Evolutionary conservation across 2,329 filamentous ascomycete genomes (phyloP).

Genomic region (Aureobasidium sp.): DNA sequence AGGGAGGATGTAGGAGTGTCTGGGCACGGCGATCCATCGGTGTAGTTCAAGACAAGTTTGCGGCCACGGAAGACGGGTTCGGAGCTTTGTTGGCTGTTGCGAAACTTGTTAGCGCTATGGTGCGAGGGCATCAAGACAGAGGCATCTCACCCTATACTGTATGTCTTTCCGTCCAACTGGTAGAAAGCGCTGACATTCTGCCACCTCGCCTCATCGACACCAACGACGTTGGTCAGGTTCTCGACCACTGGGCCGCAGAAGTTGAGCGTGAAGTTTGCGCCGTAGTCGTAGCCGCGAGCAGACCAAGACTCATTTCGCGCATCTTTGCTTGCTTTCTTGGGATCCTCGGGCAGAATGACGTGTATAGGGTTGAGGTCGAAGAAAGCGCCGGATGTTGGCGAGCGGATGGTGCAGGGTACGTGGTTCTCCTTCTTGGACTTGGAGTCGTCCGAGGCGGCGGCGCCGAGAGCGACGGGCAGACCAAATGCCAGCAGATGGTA

Average conservation of each 20-base stretch:
- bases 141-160: constrained; percentile 60
- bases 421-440: constrained; percentile 28
- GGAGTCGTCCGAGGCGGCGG: constrained; percentile 27
- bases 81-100: constrained; percentile 44
- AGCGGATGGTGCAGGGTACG: constrained; percentile 53
- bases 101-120: not conserved
- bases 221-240: constrained; percentile 38
- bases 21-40: constrained; percentile 40
- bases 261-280: constrained; percentile 74
- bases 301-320: constrained; percentile 52
- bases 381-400: constrained; percentile 51
- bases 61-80: constrained; percentile 53
- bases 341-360: constrained; percentile 37
- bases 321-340: constrained; percentile 38
- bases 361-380: constrained; percentile 54
- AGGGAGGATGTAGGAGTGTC: constrained; percentile 17
- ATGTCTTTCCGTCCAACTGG: constrained; percentile 53
- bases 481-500: constrained; percentile 27
- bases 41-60: constrained; percentile 49
- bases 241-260: constrained; percentile 70
- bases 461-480: constrained; percentile 28
- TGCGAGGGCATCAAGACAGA: no score
- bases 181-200: constrained; percentile 75
- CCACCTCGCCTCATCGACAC: constrained; percentile 54
- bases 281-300: constrained; percentile 66